These are phyloP conservation scores for Lactifluus subvellereus DNA, from an alignment of 768 basidiomycete genomes.

Conservation along the genomic window DNA sequence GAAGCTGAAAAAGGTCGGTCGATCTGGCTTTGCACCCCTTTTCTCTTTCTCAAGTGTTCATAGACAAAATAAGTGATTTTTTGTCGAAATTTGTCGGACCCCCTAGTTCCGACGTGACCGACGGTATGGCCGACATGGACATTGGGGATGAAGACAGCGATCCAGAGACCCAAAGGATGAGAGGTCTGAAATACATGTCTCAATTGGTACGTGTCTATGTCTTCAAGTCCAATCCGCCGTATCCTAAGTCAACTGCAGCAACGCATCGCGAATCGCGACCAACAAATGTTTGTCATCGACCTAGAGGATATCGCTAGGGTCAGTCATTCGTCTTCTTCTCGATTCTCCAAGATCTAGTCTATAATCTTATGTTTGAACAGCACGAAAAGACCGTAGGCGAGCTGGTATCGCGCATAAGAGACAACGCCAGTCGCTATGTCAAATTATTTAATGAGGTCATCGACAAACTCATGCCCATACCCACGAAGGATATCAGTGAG, in stretches of 20 bases:
- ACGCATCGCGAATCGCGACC: slow-evolving; percentile 89
- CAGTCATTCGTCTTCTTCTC: slow-evolving; percentile 24
- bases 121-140: slow-evolving; percentile 64
- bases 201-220: slow-evolving; percentile 57
- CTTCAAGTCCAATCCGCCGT: slow-evolving; percentile 4
- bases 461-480: slow-evolving; percentile 82
- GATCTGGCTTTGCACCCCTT: not conserved
- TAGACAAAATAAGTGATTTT: slow-evolving; percentile 68
- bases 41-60: not conserved
- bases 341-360: not conserved
- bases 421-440: slow-evolving; percentile 87
- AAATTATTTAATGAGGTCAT: slow-evolving; percentile 84
- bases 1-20: slow-evolving; percentile 61
- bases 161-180: slow-evolving; percentile 32
- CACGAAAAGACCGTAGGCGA: slow-evolving; percentile 65
- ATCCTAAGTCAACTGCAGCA: slow-evolving; percentile 45
- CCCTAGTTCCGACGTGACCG: slow-evolving; percentile 56
- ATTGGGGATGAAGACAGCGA: slow-evolving; percentile 47
- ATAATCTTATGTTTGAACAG: slow-evolving; percentile 33
- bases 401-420: slow-evolving; percentile 71
- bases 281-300: slow-evolving; percentile 83
- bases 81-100: slow-evolving; percentile 59
- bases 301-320: slow-evolving; percentile 82
- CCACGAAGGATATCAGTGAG: slow-evolving; percentile 85
- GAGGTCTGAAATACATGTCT: slow-evolving; percentile 68